These are phyloP conservation scores for Cymbidium sinense DNA, from an alignment of 106 monocot species.

Conservation along the genomic window DNA sequence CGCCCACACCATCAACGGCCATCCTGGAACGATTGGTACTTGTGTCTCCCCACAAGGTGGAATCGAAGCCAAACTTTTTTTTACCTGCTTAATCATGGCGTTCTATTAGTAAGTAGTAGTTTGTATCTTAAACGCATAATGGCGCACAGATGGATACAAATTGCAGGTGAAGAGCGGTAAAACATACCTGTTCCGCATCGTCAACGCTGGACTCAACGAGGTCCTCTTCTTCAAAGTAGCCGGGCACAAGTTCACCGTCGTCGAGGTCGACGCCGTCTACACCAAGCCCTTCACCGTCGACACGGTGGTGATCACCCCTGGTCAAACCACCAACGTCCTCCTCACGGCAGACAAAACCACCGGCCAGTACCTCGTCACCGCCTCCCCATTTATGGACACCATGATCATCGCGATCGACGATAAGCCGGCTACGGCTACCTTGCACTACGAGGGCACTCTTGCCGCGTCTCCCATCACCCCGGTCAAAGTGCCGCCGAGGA, in stretches of 20 bases:
- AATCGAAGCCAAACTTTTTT: not conserved
- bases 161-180: conserved; percentile 23
- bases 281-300: conserved; percentile 48
- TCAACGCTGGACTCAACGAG: conserved; percentile 46
- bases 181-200: conserved; percentile 39
- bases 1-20: conserved; percentile 37
- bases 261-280: conserved; percentile 49
- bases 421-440: conserved; percentile 32
- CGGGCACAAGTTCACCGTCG: conserved; percentile 31
- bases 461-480: conserved; percentile 17
- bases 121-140: not conserved
- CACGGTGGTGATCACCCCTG: conserved; percentile 41
- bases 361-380: conserved; percentile 36
- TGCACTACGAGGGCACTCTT: conserved; percentile 29
- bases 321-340: conserved; percentile 65
- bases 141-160: conserved; percentile 27
- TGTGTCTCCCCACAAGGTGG: conserved; percentile 20
- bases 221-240: conserved; percentile 44
- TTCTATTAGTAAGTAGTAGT: not conserved
- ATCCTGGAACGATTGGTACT: conserved; percentile 18
- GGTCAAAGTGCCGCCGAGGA: conserved; percentile 19
- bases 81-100: not conserved
- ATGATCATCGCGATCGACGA: conserved; percentile 34
- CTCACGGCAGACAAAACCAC: conserved; percentile 24
- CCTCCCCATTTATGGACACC: conserved; percentile 41